These are phyloP conservation scores for Kluyveromyces aestuarii DNA, from an alignment of 805 yeast genomes.

Conservation along the genomic window DNA sequence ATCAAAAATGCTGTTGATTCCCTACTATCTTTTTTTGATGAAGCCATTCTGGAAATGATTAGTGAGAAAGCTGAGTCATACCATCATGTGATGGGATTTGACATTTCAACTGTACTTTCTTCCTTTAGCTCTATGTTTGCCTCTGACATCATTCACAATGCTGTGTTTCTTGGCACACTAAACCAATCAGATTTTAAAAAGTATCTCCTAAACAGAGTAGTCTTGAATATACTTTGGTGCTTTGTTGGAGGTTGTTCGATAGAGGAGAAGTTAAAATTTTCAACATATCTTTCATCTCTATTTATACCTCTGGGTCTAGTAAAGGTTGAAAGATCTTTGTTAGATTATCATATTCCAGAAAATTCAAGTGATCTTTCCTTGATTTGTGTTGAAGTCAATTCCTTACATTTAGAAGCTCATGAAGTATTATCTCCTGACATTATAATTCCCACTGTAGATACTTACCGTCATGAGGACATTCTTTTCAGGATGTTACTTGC, in stretches of 20 bases:
- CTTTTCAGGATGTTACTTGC: conserved; percentile 48
- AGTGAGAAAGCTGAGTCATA: not conserved
- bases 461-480: conserved; percentile 54
- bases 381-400: conserved; percentile 34
- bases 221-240: conserved; percentile 3
- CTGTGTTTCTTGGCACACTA: not conserved
- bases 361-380: conserved; percentile 40
- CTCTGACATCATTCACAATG: not conserved
- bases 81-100: conserved; percentile 1
- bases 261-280: conserved; percentile 2
- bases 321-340: conserved; percentile 12
- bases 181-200: not conserved
- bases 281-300: not conserved
- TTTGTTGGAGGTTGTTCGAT: conserved; percentile 4
- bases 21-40: not conserved
- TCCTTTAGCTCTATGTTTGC: not conserved
- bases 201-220: not conserved
- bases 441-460: conserved; percentile 74
- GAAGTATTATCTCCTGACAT: conserved; percentile 52
- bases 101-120: not conserved
- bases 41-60: not conserved
- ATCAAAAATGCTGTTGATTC: not conserved
- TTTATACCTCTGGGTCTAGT: not conserved
- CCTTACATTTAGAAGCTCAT: conserved; percentile 43
- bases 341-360: conserved; percentile 37